phyloP scores from a whole-genome alignment of 169 alveolate species.

The Cyclospora cayetanensis region DNA sequence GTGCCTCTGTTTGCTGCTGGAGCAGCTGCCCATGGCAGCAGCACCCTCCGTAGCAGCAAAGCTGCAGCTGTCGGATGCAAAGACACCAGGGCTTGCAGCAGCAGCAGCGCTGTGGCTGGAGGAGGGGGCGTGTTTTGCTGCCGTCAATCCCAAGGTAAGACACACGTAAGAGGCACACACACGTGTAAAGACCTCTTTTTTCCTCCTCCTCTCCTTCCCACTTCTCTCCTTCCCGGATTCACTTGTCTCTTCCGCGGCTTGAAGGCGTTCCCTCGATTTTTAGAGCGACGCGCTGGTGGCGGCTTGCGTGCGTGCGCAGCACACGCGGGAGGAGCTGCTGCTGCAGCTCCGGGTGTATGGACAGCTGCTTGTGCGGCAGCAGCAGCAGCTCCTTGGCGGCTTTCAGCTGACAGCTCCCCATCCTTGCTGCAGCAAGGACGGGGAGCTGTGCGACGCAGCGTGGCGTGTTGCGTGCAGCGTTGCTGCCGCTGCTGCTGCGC shows the following conservation, averaged over 20 bases:
- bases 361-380: slow-evolving; percentile 26
- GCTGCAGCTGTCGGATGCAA: background rate
- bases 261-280: no score
- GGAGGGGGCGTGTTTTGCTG: background rate
- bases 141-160: background rate
- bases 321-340: slow-evolving; percentile 22
- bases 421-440: background rate
- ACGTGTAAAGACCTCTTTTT: no score
- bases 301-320: no score
- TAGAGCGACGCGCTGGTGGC: no score
- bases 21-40: background rate
- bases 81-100: background rate
- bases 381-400: slow-evolving; percentile 2
- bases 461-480: background rate
- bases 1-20: background rate
- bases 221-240: no score
- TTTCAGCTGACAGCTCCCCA: background rate
- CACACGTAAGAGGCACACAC: no score
- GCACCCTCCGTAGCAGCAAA: background rate
- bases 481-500: background rate
- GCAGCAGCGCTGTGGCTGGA: background rate
- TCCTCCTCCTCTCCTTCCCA: no score
- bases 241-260: no score
- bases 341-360: slow-evolving; percentile 35
- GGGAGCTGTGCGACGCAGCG: background rate